phyloP scores from a whole-genome alignment of 2,329 filamentous ascomycete species.

The Penicillium sp. region DNA sequence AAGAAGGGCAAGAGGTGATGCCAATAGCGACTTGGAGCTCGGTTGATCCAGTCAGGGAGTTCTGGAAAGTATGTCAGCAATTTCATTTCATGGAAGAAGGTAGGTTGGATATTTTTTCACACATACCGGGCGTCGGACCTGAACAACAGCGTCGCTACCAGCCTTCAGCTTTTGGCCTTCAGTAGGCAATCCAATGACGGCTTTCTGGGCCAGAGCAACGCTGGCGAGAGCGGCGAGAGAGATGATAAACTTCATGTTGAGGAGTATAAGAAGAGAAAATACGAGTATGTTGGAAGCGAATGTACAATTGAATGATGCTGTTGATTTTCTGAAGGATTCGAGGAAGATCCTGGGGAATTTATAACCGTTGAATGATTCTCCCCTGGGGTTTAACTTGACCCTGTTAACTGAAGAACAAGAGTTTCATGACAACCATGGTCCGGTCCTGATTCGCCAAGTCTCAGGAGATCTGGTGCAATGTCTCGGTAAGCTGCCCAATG shows the following conservation, averaged over 20 bases:
- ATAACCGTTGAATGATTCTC: not conserved
- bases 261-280: not conserved
- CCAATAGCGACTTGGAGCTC: slow-evolving; percentile 38
- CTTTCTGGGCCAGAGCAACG: slow-evolving; percentile 32
- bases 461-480: slow-evolving; percentile 14
- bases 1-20: slow-evolving; percentile 28
- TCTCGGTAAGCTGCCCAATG: slow-evolving; percentile 11
- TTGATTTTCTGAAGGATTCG: not conserved
- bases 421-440: slow-evolving; percentile 9
- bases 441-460: slow-evolving; percentile 16
- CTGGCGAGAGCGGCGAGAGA: slow-evolving; percentile 24
- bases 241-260: slow-evolving; percentile 28
- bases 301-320: not conserved
- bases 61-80: slow-evolving; percentile 16
- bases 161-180: slow-evolving; percentile 21
- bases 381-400: not conserved
- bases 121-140: slow-evolving; percentile 36
- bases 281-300: not conserved
- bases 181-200: slow-evolving; percentile 28
- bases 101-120: not conserved
- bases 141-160: slow-evolving; percentile 28
- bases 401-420: not conserved
- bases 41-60: slow-evolving; percentile 29
- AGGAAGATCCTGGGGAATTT: slow-evolving; percentile 4
- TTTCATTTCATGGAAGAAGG: not conserved